These are phyloP conservation scores for Cryphonectria japonica DNA, from an alignment of 2,329 filamentous ascomycete species.

Conservation along the genomic window DNA sequence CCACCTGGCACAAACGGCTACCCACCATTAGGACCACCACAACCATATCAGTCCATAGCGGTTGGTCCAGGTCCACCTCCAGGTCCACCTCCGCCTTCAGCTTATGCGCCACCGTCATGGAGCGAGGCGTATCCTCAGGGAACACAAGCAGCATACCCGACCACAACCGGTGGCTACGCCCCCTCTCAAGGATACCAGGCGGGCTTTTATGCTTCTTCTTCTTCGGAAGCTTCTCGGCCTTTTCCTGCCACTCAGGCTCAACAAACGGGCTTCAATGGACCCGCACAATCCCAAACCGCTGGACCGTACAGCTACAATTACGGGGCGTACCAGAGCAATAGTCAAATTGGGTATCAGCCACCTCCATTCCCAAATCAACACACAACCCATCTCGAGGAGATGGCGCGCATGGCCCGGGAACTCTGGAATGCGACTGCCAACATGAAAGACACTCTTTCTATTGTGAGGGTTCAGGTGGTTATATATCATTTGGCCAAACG, in stretches of 20 bases:
- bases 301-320: slow-evolving; percentile 33
- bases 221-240: slow-evolving; percentile 31
- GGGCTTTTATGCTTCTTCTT: slow-evolving; percentile 33
- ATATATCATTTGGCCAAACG: slow-evolving; percentile 64
- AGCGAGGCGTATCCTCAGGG: slow-evolving; percentile 37
- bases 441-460: slow-evolving; percentile 64
- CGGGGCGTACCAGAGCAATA: slow-evolving; percentile 33
- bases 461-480: slow-evolving; percentile 65
- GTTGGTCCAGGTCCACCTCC: slow-evolving; percentile 31
- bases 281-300: slow-evolving; percentile 28
- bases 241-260: slow-evolving; percentile 35
- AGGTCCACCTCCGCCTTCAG: slow-evolving; percentile 34
- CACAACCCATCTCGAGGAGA: slow-evolving; percentile 52
- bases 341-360: slow-evolving; percentile 28
- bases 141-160: slow-evolving; percentile 36
- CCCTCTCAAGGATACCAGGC: slow-evolving; percentile 22
- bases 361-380: slow-evolving; percentile 46
- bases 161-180: neutral
- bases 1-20: slow-evolving; percentile 28
- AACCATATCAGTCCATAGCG: slow-evolving; percentile 33
- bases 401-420: slow-evolving; percentile 60
- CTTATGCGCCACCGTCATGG: slow-evolving; percentile 40
- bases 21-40: slow-evolving; percentile 23
- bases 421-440: slow-evolving; percentile 65
- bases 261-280: slow-evolving; percentile 25